phyloP scores from a whole-genome alignment of 768 basidiomycete species.

The Cystobasidium ongulense region DNA sequence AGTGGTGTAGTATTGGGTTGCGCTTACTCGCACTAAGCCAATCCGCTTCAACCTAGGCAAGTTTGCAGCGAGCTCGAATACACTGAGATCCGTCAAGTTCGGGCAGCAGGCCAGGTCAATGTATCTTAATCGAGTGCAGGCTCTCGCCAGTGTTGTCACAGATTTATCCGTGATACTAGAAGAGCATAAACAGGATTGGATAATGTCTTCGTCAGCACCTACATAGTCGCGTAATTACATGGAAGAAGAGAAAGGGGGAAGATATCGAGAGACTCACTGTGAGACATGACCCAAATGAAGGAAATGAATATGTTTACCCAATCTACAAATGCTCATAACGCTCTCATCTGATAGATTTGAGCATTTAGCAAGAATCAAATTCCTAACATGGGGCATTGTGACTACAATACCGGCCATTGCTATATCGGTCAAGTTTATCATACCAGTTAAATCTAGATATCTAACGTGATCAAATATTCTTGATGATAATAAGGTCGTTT shows the following conservation, averaged over 20 bases:
- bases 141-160: conserved; percentile 69
- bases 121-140: conserved; percentile 83
- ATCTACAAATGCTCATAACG: conserved; percentile 69
- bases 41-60: conserved; percentile 86
- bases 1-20: background rate
- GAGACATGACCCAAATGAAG: conserved; percentile 84
- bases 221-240: too few species aligned
- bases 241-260: too few species aligned
- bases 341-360: conserved; percentile 65
- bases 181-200: background rate
- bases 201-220: too few species aligned
- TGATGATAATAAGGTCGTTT: conserved; percentile 20
- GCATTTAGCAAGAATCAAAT: conserved; percentile 80
- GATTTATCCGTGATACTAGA: conserved; percentile 76
- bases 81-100: conserved; percentile 81
- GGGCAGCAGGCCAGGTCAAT: conserved; percentile 92
- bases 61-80: conserved; percentile 71
- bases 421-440: conserved; percentile 66
- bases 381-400: conserved; percentile 73
- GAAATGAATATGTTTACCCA: conserved; percentile 89
- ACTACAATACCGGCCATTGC: conserved; percentile 73
- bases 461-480: conserved; percentile 73
- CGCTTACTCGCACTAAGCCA: conserved; percentile 71
- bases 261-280: conserved; percentile 42
- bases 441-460: conserved; percentile 85